Evolutionary conservation across 352 stramenopile genomes (phyloP).

Genomic region (Halophytophthora polymorphica): DNA sequence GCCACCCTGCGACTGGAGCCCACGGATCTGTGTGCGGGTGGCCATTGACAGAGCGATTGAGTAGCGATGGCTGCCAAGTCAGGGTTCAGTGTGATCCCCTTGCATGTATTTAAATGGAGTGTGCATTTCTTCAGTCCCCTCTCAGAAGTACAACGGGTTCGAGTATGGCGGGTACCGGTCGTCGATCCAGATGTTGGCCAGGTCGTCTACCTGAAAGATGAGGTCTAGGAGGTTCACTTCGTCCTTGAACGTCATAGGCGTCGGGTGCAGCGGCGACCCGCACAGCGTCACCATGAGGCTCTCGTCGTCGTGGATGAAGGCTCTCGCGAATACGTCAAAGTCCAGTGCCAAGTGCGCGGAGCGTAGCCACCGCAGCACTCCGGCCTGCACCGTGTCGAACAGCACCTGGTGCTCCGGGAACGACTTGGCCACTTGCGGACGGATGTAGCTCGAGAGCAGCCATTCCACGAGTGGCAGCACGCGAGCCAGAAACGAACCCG

Average conservation of each 20-base stretch:
- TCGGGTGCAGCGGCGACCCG: constrained; percentile 48
- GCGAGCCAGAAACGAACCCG: constrained; percentile 43
- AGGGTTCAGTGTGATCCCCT: neutral
- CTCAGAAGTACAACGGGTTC: constrained; percentile 66
- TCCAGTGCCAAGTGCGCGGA: constrained; percentile 44
- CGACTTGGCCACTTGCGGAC: constrained; percentile 36
- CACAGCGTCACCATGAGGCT: constrained; percentile 58
- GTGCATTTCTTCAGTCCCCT: neutral
- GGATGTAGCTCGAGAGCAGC: constrained; percentile 31
- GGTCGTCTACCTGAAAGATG: constrained; percentile 63
- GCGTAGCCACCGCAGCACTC: constrained; percentile 39
- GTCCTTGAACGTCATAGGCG: constrained; percentile 52
- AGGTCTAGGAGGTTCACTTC: constrained; percentile 54
- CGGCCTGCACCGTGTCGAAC: constrained; percentile 47
- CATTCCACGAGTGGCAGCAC: constrained; percentile 45
- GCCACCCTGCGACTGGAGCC: too few relatives aligned
- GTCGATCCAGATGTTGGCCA: constrained; percentile 77
- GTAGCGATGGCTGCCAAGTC: neutral
- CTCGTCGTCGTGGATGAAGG: constrained; percentile 49
- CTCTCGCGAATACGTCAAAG: constrained; percentile 61
- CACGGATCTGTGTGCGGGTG: too few relatives aligned
- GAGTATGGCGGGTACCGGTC: constrained; percentile 64
- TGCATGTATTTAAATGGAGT: neutral
- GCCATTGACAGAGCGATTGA: neutral
- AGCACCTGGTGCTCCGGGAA: constrained; percentile 58